These are phyloP conservation scores for Kurtzmaniella quercitrusa DNA, from an alignment of 1,139 yeast genomes.

Conservation along the genomic window DNA sequence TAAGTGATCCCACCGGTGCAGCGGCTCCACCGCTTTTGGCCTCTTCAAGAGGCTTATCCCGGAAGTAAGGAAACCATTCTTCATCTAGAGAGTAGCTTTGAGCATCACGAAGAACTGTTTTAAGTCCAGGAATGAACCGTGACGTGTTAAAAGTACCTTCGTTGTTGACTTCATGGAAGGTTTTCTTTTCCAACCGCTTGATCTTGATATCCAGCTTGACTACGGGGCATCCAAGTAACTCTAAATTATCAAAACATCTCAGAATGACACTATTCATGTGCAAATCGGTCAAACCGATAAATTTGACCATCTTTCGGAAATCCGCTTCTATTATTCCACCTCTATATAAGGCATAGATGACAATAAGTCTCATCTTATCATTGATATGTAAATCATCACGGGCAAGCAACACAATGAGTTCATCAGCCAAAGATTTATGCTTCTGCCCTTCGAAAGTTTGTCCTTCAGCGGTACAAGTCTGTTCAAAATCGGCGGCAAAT, in stretches of 20 bases:
- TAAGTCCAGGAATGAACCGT: conserved; percentile 70
- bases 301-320: conserved; percentile 63
- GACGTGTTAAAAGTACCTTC: conserved; percentile 70
- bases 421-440: conserved; percentile 62
- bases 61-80: conserved; percentile 64
- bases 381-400: conserved; percentile 46
- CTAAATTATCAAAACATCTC: conserved; percentile 60
- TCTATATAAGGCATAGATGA: conserved; percentile 74
- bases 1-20: conserved; percentile 39
- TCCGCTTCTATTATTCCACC: conserved; percentile 82
- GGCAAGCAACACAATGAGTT: conserved; percentile 55
- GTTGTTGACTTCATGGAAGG: conserved; percentile 63
- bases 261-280: conserved; percentile 48
- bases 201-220: conserved; percentile 47
- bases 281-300: conserved; percentile 57
- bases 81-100: conserved; percentile 49
- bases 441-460: conserved; percentile 65
- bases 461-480: conserved; percentile 73
- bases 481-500: conserved; percentile 65
- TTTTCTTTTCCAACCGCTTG: conserved; percentile 37
- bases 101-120: conserved; percentile 50
- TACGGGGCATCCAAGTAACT: conserved; percentile 61
- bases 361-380: conserved; percentile 74
- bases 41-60: conserved; percentile 69
- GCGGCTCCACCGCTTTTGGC: conserved; percentile 15